Base-by-base conservation (phyloP, 2,329 filamentous ascomycete species). In the Cladophialophora bantiana region DNA sequence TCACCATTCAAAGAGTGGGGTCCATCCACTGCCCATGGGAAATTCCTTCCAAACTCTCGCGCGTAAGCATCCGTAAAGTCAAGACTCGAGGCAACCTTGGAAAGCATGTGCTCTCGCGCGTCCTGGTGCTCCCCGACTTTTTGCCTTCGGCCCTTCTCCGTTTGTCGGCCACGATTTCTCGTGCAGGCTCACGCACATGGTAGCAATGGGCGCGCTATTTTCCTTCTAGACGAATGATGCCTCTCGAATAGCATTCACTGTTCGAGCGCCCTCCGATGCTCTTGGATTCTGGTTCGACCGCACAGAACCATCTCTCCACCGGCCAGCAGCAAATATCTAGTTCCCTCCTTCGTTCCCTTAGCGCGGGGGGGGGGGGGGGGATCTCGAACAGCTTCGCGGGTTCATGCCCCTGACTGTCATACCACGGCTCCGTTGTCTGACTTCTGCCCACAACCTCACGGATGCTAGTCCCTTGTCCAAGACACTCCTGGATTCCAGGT, bases 71-170 rank as follows among this genome's bases (percentile, higher is more conserved):
- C 45, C 45, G 45, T 48, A 26, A 26, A 26, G n/a, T 26, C 45
- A 50, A 4, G 45, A 26, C 18, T 26, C 26, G 26, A 26, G 26
- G 26, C 2, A 26, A 26, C 3, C 26, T 26, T 26, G 26, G 12
- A 62, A 31, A 62, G 45, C 59, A 62, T 62, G 59, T 62, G 59
- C 59, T 62, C 50, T 48, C 9, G 26, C 42, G 20, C 42, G n/a
- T 50, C 45, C 12, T 31, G 13, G 58, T n/a, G 42, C 32, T 54
- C 38, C 38, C 58, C 59, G 59, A 54, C 59, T 31, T 62, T 54
- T 62, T 62, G 32, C 59, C 59, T 62, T 62, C 59, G 59, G 48
- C 31, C 20, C 50, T 40, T 62, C 59, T 54, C 59, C 59, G 59
- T 54, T 36, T 50, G 2, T 50, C 34, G n/a, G 58, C 42, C 42